A percentile compares a stretch with the other conserved stretches of the same genome.
Conservation (phyloP, 2,329 filamentous ascomycete genomes). For the Tympanopsis confertula region DNA sequence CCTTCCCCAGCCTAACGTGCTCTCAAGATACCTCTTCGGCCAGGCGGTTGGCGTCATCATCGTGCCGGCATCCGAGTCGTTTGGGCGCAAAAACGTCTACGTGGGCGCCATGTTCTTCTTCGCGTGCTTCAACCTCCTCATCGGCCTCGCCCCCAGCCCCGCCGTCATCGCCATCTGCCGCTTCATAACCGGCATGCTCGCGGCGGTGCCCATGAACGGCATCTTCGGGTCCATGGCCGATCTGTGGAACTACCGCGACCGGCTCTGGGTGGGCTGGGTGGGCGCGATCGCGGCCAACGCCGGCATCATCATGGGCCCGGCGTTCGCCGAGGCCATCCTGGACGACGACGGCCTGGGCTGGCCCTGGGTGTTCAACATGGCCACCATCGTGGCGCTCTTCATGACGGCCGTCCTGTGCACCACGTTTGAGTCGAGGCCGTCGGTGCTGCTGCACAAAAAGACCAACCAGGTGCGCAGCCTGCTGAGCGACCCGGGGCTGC, state of each 20-base stretch:
- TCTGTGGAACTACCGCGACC: neutral
- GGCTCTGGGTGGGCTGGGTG: neutral
- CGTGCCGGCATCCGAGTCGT: neutral
- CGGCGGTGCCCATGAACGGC: neutral
- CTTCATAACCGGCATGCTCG: neutral
- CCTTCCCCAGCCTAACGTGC: too few species aligned
- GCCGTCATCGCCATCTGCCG: neutral
- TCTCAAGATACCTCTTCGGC: neutral
- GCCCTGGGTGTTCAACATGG: neutral
- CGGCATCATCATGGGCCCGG: neutral
- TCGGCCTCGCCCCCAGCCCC: neutral
- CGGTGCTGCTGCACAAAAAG: neutral
- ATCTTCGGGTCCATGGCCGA: neutral
- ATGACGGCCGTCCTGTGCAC: neutral
- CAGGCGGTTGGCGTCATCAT: neutral
- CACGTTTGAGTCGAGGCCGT: neutral
- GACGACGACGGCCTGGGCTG: neutral
- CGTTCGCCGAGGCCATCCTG: neutral
- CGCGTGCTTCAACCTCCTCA: neutral
- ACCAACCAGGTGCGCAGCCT: neutral
- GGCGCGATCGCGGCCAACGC: neutral
- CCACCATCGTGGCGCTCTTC: neutral
- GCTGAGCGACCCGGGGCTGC: neutral
- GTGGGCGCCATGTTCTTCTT: neutral
- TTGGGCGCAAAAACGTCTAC: neutral